Conservation (phyloP, 495 filamentous ascomycete genomes). For the Talaromyces liani region DNA sequence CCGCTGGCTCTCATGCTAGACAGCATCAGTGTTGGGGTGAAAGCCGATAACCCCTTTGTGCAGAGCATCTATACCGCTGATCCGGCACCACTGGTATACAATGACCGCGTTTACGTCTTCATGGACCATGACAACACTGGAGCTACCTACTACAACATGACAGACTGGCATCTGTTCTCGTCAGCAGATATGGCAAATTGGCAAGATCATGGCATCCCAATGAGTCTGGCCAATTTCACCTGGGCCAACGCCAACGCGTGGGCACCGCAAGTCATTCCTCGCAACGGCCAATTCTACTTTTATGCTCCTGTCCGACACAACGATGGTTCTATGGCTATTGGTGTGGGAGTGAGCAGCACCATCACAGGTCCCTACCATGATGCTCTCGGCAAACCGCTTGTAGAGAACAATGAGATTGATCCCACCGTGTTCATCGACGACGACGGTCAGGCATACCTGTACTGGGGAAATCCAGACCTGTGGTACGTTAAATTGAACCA, state of each 20-base stretch:
- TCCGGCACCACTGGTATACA: conserved; percentile 20
- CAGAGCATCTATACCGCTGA: conserved; percentile 22
- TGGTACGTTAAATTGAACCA: conserved; percentile 24
- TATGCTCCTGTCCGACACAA: conserved; percentile 19
- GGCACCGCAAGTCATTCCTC: conserved; percentile 19
- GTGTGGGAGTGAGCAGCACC: conserved; percentile 18
- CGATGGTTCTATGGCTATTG: conserved; percentile 18
- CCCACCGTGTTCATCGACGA: conserved; percentile 20
- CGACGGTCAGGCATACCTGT: conserved; percentile 18
- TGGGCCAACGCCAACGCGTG: conserved; percentile 14
- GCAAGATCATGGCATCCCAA: conserved; percentile 18
- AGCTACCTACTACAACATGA: conserved; percentile 20
- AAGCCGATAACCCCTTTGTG: conserved; percentile 5
- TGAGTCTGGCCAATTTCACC: conserved; percentile 12
- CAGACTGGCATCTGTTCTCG: conserved; percentile 23
- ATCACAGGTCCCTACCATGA: conserved; percentile 24
- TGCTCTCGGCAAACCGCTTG: conserved; percentile 18
- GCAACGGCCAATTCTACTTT: conserved; percentile 25
- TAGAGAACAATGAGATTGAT: conserved; percentile 22
- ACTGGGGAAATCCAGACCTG: conserved; percentile 18
- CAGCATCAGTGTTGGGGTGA: not conserved
- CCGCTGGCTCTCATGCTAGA: no score
- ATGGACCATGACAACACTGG: conserved; percentile 21
- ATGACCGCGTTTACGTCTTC: conserved; percentile 23
- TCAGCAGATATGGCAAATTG: conserved; percentile 25